Conservation (phyloP, 768 basidiomycete genomes). For the Paxillus ammoniavirescens region DNA sequence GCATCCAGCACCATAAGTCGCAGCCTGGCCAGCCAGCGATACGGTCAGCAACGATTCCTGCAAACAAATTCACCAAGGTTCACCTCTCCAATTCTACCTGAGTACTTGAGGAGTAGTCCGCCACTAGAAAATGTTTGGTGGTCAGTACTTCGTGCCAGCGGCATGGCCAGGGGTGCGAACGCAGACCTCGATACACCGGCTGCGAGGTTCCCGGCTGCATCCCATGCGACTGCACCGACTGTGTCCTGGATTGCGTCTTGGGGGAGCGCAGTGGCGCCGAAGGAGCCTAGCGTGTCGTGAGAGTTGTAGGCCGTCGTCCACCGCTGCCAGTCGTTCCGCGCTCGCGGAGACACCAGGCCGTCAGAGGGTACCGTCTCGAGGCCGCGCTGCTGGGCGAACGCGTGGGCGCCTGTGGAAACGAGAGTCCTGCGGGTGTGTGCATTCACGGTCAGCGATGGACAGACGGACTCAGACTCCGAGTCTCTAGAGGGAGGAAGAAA, state of each 20-base stretch:
- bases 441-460: too few species aligned
- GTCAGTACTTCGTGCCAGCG: neutral
- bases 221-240: conserved; percentile 72
- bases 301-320: conserved; percentile 52
- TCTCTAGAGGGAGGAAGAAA: neutral
- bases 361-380: conserved; percentile 39
- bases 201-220: conserved; percentile 44
- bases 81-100: conserved; percentile 79
- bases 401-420: conserved; percentile 57
- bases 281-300: conserved; percentile 11
- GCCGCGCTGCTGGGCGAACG: conserved; percentile 44
- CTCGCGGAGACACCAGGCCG: conserved; percentile 48
- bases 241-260: conserved; percentile 63
- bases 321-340: conserved; percentile 52
- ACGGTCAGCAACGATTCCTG: neutral
- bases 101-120: conserved; percentile 71
- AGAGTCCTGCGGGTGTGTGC: conserved; percentile 43
- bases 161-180: neutral
- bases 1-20: conserved; percentile 71
- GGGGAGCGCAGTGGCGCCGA: conserved; percentile 2
- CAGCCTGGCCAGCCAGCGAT: conserved; percentile 46
- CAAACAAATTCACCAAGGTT: neutral
- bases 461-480: neutral
- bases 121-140: conserved; percentile 44
- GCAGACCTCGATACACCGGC: conserved; percentile 75